Evolutionary conservation across 169 alveolate species (phyloP), one percentile per base, ranked within the genome.

Genomic region (Eimeria sp.): DNA sequence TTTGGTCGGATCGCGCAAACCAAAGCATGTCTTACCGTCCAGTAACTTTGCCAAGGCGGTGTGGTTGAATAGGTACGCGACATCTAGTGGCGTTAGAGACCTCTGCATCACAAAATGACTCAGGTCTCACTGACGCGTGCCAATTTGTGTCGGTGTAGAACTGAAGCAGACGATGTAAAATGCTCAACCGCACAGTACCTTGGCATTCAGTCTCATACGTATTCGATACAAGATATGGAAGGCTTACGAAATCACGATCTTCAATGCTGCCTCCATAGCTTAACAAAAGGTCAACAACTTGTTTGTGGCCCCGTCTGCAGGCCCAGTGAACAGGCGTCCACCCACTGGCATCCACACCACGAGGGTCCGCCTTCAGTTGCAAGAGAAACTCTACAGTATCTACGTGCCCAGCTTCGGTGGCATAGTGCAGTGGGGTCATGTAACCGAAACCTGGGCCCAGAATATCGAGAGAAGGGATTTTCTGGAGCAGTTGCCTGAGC

Each of bases 261-360:
- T 87, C 78, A 25, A 65, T 40, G 67, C 94, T 87, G 94, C 94
- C 94, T 43, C 94, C 94, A 83, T 49, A 61, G 49, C 67, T 63
- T 11, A 87, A 65, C 20, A 87, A 83, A 11, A 57, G 67, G 45
- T 63, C 94, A 30, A 87, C 47, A 25, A 87, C 54, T 65, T n/a
- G 94, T 47, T 87, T 87, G 70, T 61, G 16, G 30, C 96, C 96
- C 78, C 94, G 30, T 47, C 89, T 73, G 49, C 89, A 72, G 47
- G 96, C 96, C 96, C 96, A 93, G 75, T 93, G 96, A 70, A 93
- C 49, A 4, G 96, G 96, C 34, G 96, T 93, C 96, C 96, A 93
- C 54, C 96, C 96, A 43, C 65, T 75, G 10, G 96, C 96, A 67
- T 93, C 96, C 70, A 93, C 78, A 58, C 94, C 63, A 43, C 89